phyloP scores from a whole-genome alignment of 768 basidiomycete genomes.

The Psilocybe sp. region DNA sequence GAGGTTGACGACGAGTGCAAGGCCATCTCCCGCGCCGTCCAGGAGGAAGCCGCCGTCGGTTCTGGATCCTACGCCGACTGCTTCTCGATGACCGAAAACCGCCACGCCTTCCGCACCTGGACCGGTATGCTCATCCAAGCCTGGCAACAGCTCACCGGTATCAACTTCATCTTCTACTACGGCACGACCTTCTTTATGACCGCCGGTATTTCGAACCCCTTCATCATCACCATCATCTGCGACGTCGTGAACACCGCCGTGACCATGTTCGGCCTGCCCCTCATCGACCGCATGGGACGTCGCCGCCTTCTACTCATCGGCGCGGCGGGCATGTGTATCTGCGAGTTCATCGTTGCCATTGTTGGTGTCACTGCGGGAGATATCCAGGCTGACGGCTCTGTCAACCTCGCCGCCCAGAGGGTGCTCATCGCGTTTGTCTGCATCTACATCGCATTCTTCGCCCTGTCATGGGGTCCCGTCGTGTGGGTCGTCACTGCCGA shows the following conservation, averaged over 20 bases:
- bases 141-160: slow-evolving; percentile 74
- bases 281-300: slow-evolving; percentile 79
- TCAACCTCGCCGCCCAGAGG: slow-evolving; percentile 46
- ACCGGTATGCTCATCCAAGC: slow-evolving; percentile 60
- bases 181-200: slow-evolving; percentile 52
- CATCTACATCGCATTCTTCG: slow-evolving; percentile 42
- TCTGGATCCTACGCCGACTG: slow-evolving; percentile 57
- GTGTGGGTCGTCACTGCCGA: slow-evolving; percentile 69
- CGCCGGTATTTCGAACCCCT: slow-evolving; percentile 51
- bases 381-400: slow-evolving; percentile 6
- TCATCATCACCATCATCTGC: slow-evolving; percentile 49
- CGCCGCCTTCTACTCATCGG: slow-evolving; percentile 76
- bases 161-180: slow-evolving; percentile 50
- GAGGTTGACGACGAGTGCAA: slow-evolving; percentile 53
- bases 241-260: slow-evolving; percentile 74
- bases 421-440: slow-evolving; percentile 60
- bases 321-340: slow-evolving; percentile 76
- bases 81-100: slow-evolving; percentile 56
- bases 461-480: slow-evolving; percentile 67
- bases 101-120: slow-evolving; percentile 63
- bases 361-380: slow-evolving; percentile 34
- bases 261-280: slow-evolving; percentile 75
- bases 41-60: slow-evolving; percentile 57
- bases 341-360: slow-evolving; percentile 70
- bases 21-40: slow-evolving; percentile 49